These are phyloP conservation scores for Physcia stellaris DNA, from an alignment of 495 filamentous ascomycete genomes.

Conservation along the genomic window DNA sequence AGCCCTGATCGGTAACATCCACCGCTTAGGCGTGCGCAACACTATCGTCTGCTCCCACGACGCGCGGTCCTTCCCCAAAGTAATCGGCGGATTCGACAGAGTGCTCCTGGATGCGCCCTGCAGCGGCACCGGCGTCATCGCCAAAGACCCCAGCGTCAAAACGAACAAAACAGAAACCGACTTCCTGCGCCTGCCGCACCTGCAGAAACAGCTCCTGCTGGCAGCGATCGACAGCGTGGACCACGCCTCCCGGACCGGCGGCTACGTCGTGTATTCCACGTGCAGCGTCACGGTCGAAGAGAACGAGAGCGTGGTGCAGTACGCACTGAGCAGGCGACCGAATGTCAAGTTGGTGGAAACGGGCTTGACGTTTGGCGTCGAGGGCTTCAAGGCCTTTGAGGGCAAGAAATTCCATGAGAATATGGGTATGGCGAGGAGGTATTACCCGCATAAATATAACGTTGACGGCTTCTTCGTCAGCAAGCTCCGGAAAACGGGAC, in stretches of 20 bases:
- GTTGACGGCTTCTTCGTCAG: slow-evolving; percentile 97
- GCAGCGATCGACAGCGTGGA: slow-evolving; percentile 91
- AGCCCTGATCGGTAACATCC: slow-evolving; percentile 95
- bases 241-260: slow-evolving; percentile 71
- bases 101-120: slow-evolving; percentile 72
- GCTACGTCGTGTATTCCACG: slow-evolving; percentile 89
- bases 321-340: slow-evolving; percentile 76
- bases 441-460: slow-evolving; percentile 91
- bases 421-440: slow-evolving; percentile 75
- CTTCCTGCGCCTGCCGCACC: slow-evolving; percentile 80
- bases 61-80: slow-evolving; percentile 72
- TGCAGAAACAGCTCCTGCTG: slow-evolving; percentile 85
- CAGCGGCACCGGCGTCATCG: slow-evolving; percentile 79
- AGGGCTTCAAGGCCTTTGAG: slow-evolving; percentile 77
- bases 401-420: slow-evolving; percentile 78
- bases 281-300: slow-evolving; percentile 86
- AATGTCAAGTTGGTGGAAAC: slow-evolving; percentile 92
- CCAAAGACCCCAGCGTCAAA: slow-evolving; percentile 89
- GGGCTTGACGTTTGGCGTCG: slow-evolving; percentile 79
- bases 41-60: slow-evolving; percentile 90
- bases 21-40: slow-evolving; percentile 87
- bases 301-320: slow-evolving; percentile 89
- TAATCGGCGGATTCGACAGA: slow-evolving; percentile 88
- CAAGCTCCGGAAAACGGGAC: slow-evolving; percentile 87
- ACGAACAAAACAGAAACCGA: slow-evolving; percentile 93